phyloP scores from a whole-genome alignment of 352 stramenopile genomes.

The Phytophthora vignae region DNA sequence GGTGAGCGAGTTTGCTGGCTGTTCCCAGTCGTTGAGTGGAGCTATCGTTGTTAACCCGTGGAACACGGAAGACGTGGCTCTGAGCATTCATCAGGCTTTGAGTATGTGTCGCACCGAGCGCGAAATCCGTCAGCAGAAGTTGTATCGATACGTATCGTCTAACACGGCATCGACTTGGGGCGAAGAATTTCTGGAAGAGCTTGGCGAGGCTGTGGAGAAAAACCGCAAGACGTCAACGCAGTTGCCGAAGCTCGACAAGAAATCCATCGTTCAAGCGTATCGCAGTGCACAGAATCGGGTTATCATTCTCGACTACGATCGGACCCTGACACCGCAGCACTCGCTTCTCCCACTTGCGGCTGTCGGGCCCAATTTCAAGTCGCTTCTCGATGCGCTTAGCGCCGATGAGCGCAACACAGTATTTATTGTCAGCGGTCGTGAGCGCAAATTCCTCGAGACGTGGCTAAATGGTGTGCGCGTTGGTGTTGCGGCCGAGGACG shows the following conservation, averaged over 20 bases:
- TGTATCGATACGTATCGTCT: constrained; percentile 89
- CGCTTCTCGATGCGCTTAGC: constrained; percentile 72
- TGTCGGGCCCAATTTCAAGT: constrained; percentile 82
- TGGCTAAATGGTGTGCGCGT: constrained; percentile 83
- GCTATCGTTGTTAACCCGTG: constrained; percentile 90
- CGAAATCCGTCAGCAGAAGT: constrained; percentile 90
- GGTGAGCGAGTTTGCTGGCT: constrained; percentile 91
- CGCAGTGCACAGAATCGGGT: constrained; percentile 75
- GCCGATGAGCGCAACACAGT: constrained; percentile 77
- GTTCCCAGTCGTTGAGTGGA: constrained; percentile 86
- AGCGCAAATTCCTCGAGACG: constrained; percentile 91
- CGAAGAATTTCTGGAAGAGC: constrained; percentile 80
- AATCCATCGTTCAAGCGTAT: constrained; percentile 73
- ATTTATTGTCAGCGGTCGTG: constrained; percentile 78
- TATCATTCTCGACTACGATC: constrained; percentile 92
- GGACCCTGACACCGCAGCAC: constrained; percentile 81
- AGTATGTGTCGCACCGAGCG: constrained; percentile 85
- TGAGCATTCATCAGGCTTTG: constrained; percentile 85
- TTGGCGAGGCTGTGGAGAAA: constrained; percentile 67
- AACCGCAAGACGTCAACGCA: constrained; percentile 60
- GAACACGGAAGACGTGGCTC: constrained; percentile 87
- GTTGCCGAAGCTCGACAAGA: constrained; percentile 68
- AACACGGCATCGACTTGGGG: constrained; percentile 89
- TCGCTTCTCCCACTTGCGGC: constrained; percentile 82
- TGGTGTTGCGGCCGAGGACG: constrained; percentile 78